Conservation (phyloP, 2,329 filamentous ascomycete species). For the Dothidotthia symphoricarpi region DNA sequence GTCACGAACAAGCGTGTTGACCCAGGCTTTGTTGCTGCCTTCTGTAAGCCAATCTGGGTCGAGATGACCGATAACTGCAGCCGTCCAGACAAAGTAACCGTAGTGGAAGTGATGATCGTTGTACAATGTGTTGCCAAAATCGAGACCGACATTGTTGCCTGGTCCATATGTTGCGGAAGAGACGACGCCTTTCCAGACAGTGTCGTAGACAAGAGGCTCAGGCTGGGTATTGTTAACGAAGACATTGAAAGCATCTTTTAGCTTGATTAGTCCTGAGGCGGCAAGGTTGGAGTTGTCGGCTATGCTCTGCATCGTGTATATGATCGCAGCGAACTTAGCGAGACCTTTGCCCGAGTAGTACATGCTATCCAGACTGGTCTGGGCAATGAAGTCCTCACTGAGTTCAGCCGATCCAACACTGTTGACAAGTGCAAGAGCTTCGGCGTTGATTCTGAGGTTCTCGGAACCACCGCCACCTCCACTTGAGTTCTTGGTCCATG, state of each 20-base stretch:
- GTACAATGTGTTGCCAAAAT: conserved; percentile 90
- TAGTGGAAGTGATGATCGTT: conserved; percentile 68
- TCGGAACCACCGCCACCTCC: conserved; percentile 39
- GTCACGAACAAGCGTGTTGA: conserved; percentile 82
- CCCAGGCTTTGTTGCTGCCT: conserved; percentile 69
- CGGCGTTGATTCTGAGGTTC: conserved; percentile 42
- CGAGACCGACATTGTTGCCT: conserved; percentile 54
- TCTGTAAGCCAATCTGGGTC: conserved; percentile 69
- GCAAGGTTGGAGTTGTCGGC: conserved; percentile 58
- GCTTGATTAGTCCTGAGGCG: conserved; percentile 51
- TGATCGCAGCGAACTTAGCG: conserved; percentile 47
- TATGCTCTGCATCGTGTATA: conserved; percentile 54
- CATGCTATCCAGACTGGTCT: conserved; percentile 83
- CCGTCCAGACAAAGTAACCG: conserved; percentile 87
- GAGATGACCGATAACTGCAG: conserved; percentile 78
- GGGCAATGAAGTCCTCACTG: conserved; percentile 68
- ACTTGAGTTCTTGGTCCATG: conserved; percentile 62
- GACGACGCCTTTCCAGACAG: conserved; percentile 76
- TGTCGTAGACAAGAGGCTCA: conserved; percentile 59
- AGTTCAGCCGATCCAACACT: conserved; percentile 68
- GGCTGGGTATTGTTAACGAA: conserved; percentile 50
- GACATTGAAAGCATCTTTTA: conserved; percentile 50
- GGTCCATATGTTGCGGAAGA: conserved; percentile 66
- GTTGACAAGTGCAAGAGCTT: conserved; percentile 59
- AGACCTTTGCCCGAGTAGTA: conserved; percentile 74